Conservation (phyloP, 768 basidiomycete genomes). For the Lentinula raphanica region DNA sequence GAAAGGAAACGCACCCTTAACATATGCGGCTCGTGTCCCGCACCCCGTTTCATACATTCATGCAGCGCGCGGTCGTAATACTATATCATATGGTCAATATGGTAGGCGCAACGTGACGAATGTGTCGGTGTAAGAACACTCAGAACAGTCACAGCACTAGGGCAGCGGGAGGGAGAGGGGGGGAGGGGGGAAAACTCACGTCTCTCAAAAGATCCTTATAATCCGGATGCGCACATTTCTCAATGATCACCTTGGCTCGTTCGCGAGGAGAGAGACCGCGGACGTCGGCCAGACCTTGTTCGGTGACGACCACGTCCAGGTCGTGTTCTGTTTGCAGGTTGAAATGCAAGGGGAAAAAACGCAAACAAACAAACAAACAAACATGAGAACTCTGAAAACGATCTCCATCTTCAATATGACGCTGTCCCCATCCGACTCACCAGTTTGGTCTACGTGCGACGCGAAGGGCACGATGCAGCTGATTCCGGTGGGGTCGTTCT, state of each 20-base stretch:
- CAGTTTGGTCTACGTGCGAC: conserved; percentile 44
- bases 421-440: conserved; percentile 21
- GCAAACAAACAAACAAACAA: not conserved
- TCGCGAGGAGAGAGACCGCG: conserved; percentile 42
- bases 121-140: no score
- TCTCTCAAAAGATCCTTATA: conserved; percentile 37
- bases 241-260: conserved; percentile 40
- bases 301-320: conserved; percentile 42
- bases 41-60: conserved; percentile 39
- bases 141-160: not conserved
- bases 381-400: no score
- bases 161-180: not conserved
- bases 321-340: conserved; percentile 32
- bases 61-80: conserved; percentile 39
- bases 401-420: no score
- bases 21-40: conserved; percentile 47
- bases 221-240: conserved; percentile 44
- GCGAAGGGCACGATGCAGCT: conserved; percentile 46
- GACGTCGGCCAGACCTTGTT: conserved; percentile 45
- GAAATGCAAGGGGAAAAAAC: not conserved
- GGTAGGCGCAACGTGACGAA: no score
- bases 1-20: conserved; percentile 26
- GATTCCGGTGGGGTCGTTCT: conserved; percentile 44
- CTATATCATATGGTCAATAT: conserved; percentile 17
- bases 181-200: conserved; percentile 15